Conservation (phyloP, 2,329 filamentous ascomycete species). For the Fusarium gaditjirri region DNA sequence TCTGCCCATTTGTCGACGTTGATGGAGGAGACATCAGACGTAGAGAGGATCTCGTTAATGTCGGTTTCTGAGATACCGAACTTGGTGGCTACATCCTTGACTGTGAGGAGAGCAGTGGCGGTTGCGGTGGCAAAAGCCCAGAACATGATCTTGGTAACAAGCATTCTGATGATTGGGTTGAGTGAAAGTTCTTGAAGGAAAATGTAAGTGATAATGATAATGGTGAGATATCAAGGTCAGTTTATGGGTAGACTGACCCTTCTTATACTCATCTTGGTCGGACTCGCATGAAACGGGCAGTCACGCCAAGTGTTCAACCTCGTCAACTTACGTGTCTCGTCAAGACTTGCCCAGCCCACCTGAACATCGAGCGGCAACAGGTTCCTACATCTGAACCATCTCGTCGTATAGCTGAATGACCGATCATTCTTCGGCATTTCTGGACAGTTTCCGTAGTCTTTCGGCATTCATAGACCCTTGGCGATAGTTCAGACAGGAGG, state of each 20-base stretch:
- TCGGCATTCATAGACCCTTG: neutral
- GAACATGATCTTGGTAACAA: neutral
- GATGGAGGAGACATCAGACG: neutral
- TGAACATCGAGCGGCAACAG: neutral
- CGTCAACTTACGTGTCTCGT: neutral
- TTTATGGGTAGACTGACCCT: fast-evolving
- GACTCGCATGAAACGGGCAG: fast-evolving
- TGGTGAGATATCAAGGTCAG: neutral
- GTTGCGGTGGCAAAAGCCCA: neutral
- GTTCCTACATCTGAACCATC: neutral
- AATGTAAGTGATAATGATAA: neutral
- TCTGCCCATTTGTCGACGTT: slow-evolving; percentile 2
- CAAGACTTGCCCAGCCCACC: neutral
- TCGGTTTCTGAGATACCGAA: neutral
- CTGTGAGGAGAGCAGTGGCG: neutral
- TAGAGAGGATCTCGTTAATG: neutral
- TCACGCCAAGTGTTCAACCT: too few relatives aligned
- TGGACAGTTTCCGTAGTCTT: neutral
- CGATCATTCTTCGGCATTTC: neutral
- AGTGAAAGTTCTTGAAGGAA: too few relatives aligned
- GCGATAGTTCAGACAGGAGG: neutral
- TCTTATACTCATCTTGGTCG: neutral
- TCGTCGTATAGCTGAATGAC: neutral
- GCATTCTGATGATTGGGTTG: neutral
- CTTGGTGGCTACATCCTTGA: neutral